These are phyloP conservation scores for Chrysoporthe deuterocubensis DNA, from an alignment of 2,329 filamentous ascomycete genomes.

Conservation along the genomic window DNA sequence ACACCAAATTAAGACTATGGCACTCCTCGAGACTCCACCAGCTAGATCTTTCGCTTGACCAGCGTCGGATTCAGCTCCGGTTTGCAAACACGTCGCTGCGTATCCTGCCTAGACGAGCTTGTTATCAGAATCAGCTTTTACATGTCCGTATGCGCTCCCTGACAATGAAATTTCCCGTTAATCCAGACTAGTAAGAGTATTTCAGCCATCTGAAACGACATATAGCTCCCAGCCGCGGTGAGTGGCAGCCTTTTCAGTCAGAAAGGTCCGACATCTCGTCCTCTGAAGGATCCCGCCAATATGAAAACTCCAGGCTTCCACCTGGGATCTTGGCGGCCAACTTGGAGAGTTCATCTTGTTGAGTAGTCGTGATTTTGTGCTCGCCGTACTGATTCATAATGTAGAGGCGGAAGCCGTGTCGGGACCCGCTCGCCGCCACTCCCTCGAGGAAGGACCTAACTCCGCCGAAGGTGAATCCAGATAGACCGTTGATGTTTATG, in stretches of 20 bases:
- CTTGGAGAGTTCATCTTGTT: conserved; percentile 34
- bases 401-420: conserved; percentile 39
- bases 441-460: conserved; percentile 48
- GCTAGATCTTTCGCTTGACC: neutral
- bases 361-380: conserved; percentile 33
- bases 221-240: neutral
- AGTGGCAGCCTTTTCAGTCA: conserved; percentile 6
- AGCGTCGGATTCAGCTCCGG: neutral
- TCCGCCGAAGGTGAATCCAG: conserved; percentile 56
- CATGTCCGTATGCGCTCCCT: neutral
- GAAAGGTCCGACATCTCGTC: conserved; percentile 34
- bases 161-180: too few species aligned
- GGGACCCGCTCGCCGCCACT: conserved; percentile 36
- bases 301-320: conserved; percentile 41
- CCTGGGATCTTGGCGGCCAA: conserved; percentile 35
- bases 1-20: neutral
- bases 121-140: neutral
- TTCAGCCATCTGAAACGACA: neutral
- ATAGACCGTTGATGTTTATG: conserved; percentile 58
- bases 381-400: conserved; percentile 41
- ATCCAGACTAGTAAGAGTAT: too few species aligned
- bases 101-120: neutral
- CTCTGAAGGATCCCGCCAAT: conserved; percentile 38
- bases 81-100: neutral
- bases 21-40: neutral